Conservation (phyloP, 2,329 filamentous ascomycete genomes). For the Verticillium alfalfae region DNA sequence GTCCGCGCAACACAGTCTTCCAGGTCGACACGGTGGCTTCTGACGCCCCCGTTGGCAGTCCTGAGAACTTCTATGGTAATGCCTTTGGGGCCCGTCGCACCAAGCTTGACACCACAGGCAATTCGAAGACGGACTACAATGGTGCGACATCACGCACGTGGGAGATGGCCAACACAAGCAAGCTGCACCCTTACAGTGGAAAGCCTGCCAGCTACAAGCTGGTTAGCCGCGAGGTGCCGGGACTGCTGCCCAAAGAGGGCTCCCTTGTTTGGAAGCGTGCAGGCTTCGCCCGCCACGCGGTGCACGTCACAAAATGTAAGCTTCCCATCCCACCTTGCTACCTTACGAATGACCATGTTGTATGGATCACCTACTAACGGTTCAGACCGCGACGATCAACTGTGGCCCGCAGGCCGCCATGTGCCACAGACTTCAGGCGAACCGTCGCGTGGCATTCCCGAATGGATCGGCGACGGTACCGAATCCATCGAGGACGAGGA, state of each 20-base stretch:
- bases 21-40: conserved; percentile 70
- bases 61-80: conserved; percentile 84
- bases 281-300: conserved; percentile 78
- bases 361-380: neutral
- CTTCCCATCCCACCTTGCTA: neutral
- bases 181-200: conserved; percentile 78
- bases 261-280: conserved; percentile 86
- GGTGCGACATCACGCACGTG: conserved; percentile 74
- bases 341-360: too few relatives aligned
- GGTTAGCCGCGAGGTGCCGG: conserved; percentile 77
- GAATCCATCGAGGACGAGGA: conserved; percentile 75
- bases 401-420: conserved; percentile 81
- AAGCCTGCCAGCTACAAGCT: conserved; percentile 87
- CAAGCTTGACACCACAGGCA: conserved; percentile 64
- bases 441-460: conserved; percentile 64
- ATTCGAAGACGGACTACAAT: conserved; percentile 74
- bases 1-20: conserved; percentile 78
- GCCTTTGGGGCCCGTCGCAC: conserved; percentile 84
- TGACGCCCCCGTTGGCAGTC: conserved; percentile 69
- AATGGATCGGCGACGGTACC: conserved; percentile 69
- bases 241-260: conserved; percentile 72
- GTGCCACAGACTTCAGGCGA: conserved; percentile 84
- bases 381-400: conserved; percentile 70
- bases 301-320: conserved; percentile 86
- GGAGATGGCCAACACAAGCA: conserved; percentile 84